Evolutionary conservation across 2,329 filamentous ascomycete genomes (phyloP).

Genomic region (Neofusicoccum kwambonambiense): DNA sequence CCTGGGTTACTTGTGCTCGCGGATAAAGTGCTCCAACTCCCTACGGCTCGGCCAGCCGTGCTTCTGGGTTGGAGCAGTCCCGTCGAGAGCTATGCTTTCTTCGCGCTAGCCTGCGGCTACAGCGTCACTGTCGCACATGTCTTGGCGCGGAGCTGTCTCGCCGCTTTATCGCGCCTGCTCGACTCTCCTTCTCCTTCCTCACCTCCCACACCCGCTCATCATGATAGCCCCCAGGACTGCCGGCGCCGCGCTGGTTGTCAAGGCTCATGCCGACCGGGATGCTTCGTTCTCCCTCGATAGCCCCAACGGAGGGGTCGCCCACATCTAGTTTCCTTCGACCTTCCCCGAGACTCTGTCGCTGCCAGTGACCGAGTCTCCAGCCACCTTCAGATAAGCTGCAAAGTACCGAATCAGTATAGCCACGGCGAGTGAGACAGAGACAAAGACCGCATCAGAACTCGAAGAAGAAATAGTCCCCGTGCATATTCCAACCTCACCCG

Average conservation of each 20-base stretch:
- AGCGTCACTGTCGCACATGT: background rate
- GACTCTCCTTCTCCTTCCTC: background rate
- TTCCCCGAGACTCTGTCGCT: slow-evolving; percentile 21
- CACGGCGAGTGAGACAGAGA: slow-evolving; percentile 1
- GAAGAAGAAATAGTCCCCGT: background rate
- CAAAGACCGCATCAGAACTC: background rate
- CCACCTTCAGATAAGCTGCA: slow-evolving; percentile 15
- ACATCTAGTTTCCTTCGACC: slow-evolving; percentile 35
- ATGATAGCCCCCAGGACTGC: slow-evolving; percentile 29
- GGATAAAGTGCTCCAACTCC: no score
- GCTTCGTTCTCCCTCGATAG: slow-evolving; percentile 42
- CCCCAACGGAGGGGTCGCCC: slow-evolving; percentile 55
- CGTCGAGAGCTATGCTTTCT: no score
- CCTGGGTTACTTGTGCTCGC: no score
- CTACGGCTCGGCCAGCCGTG: no score
- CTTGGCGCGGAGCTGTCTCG: slow-evolving; percentile 3
- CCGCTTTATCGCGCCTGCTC: slow-evolving; percentile 1
- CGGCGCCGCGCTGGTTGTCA: slow-evolving; percentile 30
- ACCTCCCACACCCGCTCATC: slow-evolving; percentile 29
- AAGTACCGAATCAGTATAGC: background rate
- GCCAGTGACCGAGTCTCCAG: background rate
- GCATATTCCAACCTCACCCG: background rate
- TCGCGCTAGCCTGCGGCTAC: no score
- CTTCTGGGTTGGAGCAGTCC: no score
- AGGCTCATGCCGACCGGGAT: slow-evolving; percentile 25